Conservation (phyloP, 768 basidiomycete genomes). For the Lactarius evosmus region DNA sequence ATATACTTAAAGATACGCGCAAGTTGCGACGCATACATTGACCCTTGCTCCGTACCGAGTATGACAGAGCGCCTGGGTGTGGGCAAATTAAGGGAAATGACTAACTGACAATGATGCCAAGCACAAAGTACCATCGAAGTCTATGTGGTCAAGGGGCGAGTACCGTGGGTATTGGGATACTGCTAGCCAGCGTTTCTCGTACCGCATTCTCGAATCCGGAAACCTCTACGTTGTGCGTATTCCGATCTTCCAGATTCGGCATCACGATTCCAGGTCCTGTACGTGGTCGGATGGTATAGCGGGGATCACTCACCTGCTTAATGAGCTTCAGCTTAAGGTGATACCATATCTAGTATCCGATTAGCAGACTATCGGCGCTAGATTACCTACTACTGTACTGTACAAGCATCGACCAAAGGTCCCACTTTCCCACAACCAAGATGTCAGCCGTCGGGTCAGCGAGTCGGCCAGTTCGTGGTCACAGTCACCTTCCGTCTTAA, state of each 20-base stretch:
- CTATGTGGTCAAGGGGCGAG: slow-evolving; percentile 19
- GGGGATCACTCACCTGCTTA: neutral
- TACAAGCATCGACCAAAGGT: neutral
- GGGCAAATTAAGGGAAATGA: neutral
- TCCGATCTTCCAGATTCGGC: neutral
- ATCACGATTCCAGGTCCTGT: neutral
- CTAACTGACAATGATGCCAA: slow-evolving; percentile 24
- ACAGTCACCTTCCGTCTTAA: neutral
- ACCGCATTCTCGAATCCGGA: slow-evolving; percentile 11
- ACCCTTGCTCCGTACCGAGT: slow-evolving; percentile 21
- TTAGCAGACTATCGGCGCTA: neutral
- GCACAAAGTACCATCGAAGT: slow-evolving; percentile 25
- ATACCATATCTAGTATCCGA: neutral
- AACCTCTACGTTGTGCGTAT: neutral
- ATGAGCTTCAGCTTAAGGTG: neutral
- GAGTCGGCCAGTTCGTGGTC: slow-evolving; percentile 8
- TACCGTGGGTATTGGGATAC: neutral
- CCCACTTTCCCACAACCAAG: neutral
- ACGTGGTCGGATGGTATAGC: neutral
- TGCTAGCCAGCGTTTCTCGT: slow-evolving; percentile 3
- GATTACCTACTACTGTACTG: neutral
- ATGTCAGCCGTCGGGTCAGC: slow-evolving; percentile 7
- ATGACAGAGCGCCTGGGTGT: slow-evolving; percentile 2
- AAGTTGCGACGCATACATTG: neutral
- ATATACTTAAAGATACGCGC: neutral